Evolutionary conservation across 1,284 basidiomycete species (phyloP), one percentile per base, ranked within the genome.

Genomic region (Tilletia indica): DNA sequence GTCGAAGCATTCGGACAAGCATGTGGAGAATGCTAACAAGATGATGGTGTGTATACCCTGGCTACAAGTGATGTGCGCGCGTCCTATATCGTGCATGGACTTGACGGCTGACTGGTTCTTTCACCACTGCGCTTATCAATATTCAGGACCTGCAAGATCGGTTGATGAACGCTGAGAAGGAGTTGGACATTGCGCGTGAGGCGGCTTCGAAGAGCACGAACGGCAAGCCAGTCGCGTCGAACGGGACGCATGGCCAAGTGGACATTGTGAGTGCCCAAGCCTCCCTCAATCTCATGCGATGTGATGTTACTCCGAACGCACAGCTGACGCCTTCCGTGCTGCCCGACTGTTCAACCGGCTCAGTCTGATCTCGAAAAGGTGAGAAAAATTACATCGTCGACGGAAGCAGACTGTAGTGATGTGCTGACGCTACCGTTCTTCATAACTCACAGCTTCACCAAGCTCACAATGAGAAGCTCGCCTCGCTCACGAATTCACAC

Each of bases 391-490:
- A 19, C 34, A 47, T 0, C 51, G 19, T 12, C 67, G 5, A 39
- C 0, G 51, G 19, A 11, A 6, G 38, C 6, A 6, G 5, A 25
- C 14, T 9, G 1, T 4, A n/a, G 0, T 67, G 38, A 36, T 9
- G 34, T 39, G 3, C 67, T 49, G 12, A 11, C 47, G 21, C n/a
- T 14, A 11, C 25, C 21, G 19, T 31, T n/a, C 21, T 67, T 42
- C 4, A 12, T 45, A 19, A 19, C 5, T 19, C 0, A 25, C 72
- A 73, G 31, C 75, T 78, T 19, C 74, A 78, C 49, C 72, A 70
- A 4, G 76, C 76, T 2, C 76, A 78, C 73, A 78, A 75, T 12
- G 76, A 78, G 25, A 76, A 75, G 69, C 70, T 74, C 6, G 69
- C 72, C 6, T 68, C 71, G 12, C 67, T 78, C 2, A 67, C 70